These are phyloP conservation scores for Prorocentrum cordatum DNA, from an alignment of 169 alveolate genomes.

Conservation along the genomic window DNA sequence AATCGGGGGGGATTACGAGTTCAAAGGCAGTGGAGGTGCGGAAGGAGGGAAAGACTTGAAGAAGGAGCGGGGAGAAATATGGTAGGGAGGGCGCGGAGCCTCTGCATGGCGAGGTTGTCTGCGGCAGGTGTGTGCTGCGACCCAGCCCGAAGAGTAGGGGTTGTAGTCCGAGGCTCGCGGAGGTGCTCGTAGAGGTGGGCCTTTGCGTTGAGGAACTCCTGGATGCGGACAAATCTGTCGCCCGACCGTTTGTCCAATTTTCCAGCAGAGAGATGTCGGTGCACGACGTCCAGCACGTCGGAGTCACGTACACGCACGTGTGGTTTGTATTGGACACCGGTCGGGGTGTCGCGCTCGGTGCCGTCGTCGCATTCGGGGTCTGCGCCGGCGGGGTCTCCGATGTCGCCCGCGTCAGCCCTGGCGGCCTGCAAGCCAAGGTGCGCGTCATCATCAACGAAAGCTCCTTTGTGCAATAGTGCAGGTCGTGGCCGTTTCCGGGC, in stretches of 20 bases:
- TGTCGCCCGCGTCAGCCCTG: background rate
- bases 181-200: background rate
- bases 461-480: background rate
- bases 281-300: background rate
- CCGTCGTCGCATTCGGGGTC: background rate
- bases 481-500: background rate
- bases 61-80: too few relatives aligned
- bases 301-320: background rate
- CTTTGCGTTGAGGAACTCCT: background rate
- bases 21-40: too few relatives aligned
- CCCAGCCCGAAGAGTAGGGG: background rate
- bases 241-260: background rate
- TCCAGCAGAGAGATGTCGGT: background rate
- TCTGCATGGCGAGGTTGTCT: background rate
- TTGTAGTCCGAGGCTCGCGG: too few relatives aligned
- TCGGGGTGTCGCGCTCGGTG: background rate
- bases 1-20: too few relatives aligned
- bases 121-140: background rate
- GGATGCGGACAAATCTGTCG: background rate
- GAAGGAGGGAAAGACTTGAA: too few relatives aligned
- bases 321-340: background rate
- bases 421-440: background rate
- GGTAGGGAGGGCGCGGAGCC: too few relatives aligned
- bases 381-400: background rate
- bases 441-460: background rate